Percentiles rank a stretch among this genome's conserved stretches.
Evolutionary conservation across 1,139 yeast species (phyloP).

Genomic region (Yamadazyma membranifaciens): DNA sequence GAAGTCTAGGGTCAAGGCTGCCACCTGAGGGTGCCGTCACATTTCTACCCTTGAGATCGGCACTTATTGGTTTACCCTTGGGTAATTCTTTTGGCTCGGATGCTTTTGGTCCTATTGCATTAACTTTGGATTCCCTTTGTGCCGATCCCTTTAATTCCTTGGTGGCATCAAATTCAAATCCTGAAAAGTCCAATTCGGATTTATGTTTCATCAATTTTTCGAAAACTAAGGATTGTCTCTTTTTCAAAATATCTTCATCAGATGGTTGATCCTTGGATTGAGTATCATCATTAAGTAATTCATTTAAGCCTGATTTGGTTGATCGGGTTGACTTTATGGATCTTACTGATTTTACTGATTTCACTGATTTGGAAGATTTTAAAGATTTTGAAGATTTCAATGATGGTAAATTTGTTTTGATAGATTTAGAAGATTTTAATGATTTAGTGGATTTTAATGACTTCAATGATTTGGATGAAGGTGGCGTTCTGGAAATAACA

Average conservation of each 20-base stretch:
- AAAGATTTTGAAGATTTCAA: slow-evolving; percentile 1
- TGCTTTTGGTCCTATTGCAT: neutral
- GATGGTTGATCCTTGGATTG: slow-evolving; percentile 8
- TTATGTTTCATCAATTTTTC: slow-evolving; percentile 30
- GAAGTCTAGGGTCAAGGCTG: slow-evolving; percentile 40
- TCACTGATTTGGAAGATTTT: neutral
- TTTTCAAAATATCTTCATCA: slow-evolving; percentile 14
- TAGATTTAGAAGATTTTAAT: slow-evolving; percentile 5
- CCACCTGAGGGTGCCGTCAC: slow-evolving; percentile 22
- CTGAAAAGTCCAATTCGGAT: slow-evolving; percentile 21
- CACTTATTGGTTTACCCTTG: neutral
- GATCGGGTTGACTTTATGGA: neutral
- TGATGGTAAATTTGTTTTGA: neutral
- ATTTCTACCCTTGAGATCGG: slow-evolving; percentile 13
- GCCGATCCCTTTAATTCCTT: slow-evolving; percentile 3
- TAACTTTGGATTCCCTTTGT: neutral
- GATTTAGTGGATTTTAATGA: slow-evolving; percentile 9
- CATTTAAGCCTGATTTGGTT: slow-evolving; percentile 2
- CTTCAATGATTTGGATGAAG: slow-evolving; percentile 20
- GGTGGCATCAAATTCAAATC: neutral
- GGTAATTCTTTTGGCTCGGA: neutral
- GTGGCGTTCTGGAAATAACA: slow-evolving; percentile 23
- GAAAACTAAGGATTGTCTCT: slow-evolving; percentile 28
- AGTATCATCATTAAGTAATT: slow-evolving; percentile 12
- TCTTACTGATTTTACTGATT: neutral